Conservation (phyloP, 2,329 filamentous ascomycete species). For the Monilinia aucupariae region DNA sequence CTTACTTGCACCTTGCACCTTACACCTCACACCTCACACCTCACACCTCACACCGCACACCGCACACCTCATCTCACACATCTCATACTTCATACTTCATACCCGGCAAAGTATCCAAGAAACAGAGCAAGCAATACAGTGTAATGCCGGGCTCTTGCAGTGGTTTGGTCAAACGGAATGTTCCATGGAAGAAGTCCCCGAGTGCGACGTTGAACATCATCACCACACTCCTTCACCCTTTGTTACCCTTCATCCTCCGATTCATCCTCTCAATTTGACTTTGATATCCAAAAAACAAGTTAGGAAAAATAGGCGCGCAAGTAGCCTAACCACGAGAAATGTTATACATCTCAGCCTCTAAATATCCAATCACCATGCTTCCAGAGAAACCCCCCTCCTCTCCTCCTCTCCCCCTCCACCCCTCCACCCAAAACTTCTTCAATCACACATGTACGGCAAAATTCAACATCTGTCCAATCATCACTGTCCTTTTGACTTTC, state of each 20-base stretch:
- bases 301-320: neutral
- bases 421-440: neutral
- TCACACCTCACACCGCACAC: neutral
- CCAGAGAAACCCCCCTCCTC: neutral
- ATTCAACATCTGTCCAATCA: slow-evolving; percentile 6
- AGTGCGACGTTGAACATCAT: slow-evolving; percentile 12
- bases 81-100: neutral
- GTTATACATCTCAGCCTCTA: neutral
- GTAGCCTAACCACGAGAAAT: slow-evolving; percentile 7
- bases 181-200: slow-evolving; percentile 14
- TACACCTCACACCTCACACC: neutral
- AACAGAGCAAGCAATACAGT: slow-evolving; percentile 7
- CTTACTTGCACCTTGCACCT: neutral
- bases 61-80: neutral
- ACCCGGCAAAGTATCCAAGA: neutral
- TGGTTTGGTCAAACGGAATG: slow-evolving; percentile 16
- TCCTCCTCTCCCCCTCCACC: too few relatives aligned
- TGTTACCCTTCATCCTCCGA: neutral
- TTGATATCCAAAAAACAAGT: neutral
- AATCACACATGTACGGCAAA: neutral
- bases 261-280: slow-evolving; percentile 3
- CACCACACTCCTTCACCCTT: neutral
- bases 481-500: slow-evolving; percentile 10
- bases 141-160: slow-evolving; percentile 16
- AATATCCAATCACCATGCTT: neutral